phyloP scores from a whole-genome alignment of 208 protist species.

The Trypanosoma brucei region DNA sequence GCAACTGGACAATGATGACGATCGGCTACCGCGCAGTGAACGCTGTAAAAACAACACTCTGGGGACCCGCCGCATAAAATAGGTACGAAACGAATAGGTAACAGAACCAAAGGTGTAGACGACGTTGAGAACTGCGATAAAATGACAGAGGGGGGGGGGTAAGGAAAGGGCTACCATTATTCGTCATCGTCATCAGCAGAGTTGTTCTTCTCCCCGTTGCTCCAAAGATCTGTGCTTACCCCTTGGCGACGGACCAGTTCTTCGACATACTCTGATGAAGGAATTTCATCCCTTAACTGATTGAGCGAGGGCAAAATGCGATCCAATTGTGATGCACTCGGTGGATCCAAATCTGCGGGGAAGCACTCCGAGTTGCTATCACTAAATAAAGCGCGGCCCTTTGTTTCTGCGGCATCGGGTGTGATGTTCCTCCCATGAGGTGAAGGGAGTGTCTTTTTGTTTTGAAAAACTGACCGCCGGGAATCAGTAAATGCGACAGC shows the following conservation, averaged over 20 bases:
- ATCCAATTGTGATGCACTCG: constrained; percentile 24
- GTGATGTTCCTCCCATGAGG: too few relatives aligned
- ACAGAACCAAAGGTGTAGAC: too few relatives aligned
- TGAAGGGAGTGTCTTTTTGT: background rate
- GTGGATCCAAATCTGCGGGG: constrained; percentile 7
- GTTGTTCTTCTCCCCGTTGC: background rate
- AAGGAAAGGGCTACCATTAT: background rate
- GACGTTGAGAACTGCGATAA: too few relatives aligned
- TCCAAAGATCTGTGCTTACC: background rate
- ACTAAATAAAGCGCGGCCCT: background rate
- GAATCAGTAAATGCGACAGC: background rate
- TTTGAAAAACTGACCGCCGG: constrained; percentile 1
- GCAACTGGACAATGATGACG: too few relatives aligned
- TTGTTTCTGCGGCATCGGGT: too few relatives aligned
- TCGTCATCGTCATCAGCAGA: constrained; percentile 1
- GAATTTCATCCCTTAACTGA: constrained; percentile 69
- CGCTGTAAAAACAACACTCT: too few relatives aligned
- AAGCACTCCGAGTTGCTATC: background rate
- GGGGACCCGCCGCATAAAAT: too few relatives aligned
- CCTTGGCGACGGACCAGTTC: background rate
- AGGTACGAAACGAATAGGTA: too few relatives aligned
- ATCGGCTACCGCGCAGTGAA: too few relatives aligned
- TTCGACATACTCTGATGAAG: constrained; percentile 21
- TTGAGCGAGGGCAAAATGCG: constrained; percentile 33
- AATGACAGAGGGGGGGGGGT: background rate